Evolutionary conservation across 1,284 basidiomycete species (phyloP), one percentile per base, ranked within the genome.

Genomic region (Microbotryum scabiosae): DNA sequence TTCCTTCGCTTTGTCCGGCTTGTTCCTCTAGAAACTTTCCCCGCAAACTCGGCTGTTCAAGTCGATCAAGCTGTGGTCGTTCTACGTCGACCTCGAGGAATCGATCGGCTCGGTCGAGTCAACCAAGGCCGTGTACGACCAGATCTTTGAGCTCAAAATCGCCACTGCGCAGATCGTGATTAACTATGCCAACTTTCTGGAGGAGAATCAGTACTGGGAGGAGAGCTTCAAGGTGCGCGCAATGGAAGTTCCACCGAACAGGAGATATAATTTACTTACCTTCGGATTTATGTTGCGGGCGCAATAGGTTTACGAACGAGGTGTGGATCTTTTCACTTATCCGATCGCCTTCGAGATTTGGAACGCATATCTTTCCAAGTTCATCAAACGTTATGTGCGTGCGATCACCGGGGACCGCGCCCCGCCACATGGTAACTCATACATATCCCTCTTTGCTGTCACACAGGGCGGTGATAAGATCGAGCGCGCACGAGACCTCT

Each of bases 291-390:
- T 9, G 7, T 48, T 48, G 14, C 23, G 10, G 1, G 5, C 14
- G n/a, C 14, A 4, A 47, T 57, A 86, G 85, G 86, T 97, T 44
- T 99, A 97, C 75, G 96, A 98, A 75, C 85, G 94, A 51, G 96
- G 96, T 49, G 90, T 96, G 10, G 96, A 98, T 69, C 79, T 97
- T 21, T 98, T 98, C 80, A 93, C 92, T 8, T 98, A 92, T 80
- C 96, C 96, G 0, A 85, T 98, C 52, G 94, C 91, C 3, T 98
- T 97, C 74, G 96, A 99, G 77, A 85, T 99, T 67, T 98, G 96
- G 94, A 98, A 99, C 74, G 94, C 97, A 61, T 99, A 97, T 76
- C 79, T 99, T 46, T 87, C 89, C 61, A 97, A 97, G 77, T 99
- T 99, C 73, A 83, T 94, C 66, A 94, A 92, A 77, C 86, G 96